Conservation (phyloP, 1,284 basidiomycete genomes). For the Papiliotrema fonsecae region DNA sequence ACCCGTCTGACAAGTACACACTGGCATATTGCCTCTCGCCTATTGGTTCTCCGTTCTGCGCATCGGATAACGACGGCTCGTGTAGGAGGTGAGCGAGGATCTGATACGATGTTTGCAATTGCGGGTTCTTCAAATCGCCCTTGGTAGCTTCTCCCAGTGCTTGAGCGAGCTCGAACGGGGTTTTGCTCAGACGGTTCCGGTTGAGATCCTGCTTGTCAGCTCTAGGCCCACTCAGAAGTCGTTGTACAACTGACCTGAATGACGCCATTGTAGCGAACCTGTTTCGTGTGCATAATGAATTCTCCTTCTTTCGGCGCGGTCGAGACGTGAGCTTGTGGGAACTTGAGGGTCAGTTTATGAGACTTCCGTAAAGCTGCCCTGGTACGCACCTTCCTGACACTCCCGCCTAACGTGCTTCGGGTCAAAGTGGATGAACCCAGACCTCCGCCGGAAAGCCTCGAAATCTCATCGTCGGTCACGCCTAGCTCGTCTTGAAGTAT, state of each 20-base stretch:
- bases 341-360: too few species aligned
- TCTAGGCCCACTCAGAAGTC: neutral
- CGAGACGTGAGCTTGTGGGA: constrained; percentile 38
- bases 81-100: constrained; percentile 49
- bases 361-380: too few species aligned
- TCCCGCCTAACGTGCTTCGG: constrained; percentile 29
- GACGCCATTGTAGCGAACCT: constrained; percentile 89
- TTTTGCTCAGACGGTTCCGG: constrained; percentile 30
- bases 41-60: constrained; percentile 18
- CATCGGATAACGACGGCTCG: constrained; percentile 49
- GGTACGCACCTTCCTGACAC: constrained; percentile 26
- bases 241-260: constrained; percentile 59
- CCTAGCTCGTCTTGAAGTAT: constrained; percentile 45
- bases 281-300: constrained; percentile 71
- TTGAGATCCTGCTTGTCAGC: constrained; percentile 34
- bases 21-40: constrained; percentile 51
- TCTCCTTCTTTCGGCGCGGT: constrained; percentile 39
- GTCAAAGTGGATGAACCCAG: constrained; percentile 27
- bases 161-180: constrained; percentile 33
- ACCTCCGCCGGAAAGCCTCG: constrained; percentile 16
- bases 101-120: constrained; percentile 44
- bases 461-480: constrained; percentile 43
- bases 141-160: constrained; percentile 35
- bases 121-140: constrained; percentile 41
- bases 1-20: constrained; percentile 46